Evolutionary conservation across 306 rosid species (phyloP), one percentile per base, ranked within the genome.

Genomic region (Quercus rubra): DNA sequence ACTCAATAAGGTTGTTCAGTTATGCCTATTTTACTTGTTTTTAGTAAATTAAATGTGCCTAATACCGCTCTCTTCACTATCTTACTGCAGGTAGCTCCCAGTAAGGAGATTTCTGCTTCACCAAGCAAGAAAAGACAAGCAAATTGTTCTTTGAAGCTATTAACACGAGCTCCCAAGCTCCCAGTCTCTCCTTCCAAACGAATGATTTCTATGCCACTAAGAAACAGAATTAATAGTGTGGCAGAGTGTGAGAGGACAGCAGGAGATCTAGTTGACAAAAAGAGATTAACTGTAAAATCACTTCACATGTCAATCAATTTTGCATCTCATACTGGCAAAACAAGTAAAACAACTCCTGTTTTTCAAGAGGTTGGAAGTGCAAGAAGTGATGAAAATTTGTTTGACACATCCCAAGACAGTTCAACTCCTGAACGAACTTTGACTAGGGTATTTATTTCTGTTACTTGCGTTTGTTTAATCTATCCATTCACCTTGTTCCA

Each of bases 281-380:
- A 79, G 87, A 78, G 80, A 30, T 68, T 71, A 51, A 38, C 77
- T 56, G 78, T 75, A 58, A 84, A 80, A 55, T 87, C 93, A 56
- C 85, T 87, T 49, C 83, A 87, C 76, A 81, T 76, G 92, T 91
- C 98, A 27, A 72, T 79, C 63, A 81, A 87, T 59, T 84, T 87
- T 74, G 77, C 86, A 55, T 81, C 92, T 52, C 35, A 76, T 5
- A 13, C 77, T 23, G 73, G 78, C 70, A 83, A 87, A 82, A 78
- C 84, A 56, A 86, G 84, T 56, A 91, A 85, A 81, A 74, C 74
- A 46, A 55, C 77, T 70, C 56, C 78, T 62, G 59, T 76, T 74
- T 59, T 52, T 57, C 83, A 85, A 74, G 84, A 79, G 70, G 84
- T 81, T 18, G 86, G 73, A 85, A 79, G 71, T 41, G 81, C 41